A percentile compares a stretch with the other conserved stretches of the same genome.
Conservation (phyloP, 805 yeast species). For the Saturnispora halmiae region DNA sequence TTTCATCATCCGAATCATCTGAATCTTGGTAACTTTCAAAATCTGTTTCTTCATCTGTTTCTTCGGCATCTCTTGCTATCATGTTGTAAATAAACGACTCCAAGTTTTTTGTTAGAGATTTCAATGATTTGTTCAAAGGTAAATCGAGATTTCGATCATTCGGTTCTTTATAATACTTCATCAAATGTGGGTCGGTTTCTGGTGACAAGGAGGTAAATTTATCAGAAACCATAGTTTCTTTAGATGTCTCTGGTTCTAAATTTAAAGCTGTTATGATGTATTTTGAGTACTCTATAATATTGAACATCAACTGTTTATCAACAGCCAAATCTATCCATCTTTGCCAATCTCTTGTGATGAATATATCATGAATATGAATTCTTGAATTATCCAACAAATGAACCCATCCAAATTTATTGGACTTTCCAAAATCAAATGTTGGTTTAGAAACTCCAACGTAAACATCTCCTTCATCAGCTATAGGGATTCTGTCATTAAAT, state of each 20-base stretch:
- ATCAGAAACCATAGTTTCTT: not conserved
- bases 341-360: constrained; percentile 12
- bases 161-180: constrained; percentile 2
- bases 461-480: constrained; percentile 9
- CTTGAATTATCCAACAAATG: constrained; percentile 13
- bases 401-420: constrained; percentile 14
- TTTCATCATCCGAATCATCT: no score
- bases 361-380: constrained; percentile 28
- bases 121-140: not conserved
- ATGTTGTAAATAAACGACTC: constrained; percentile 1
- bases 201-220: constrained; percentile 3
- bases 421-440: constrained; percentile 1
- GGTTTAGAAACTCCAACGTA: constrained; percentile 12
- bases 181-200: constrained; percentile 7
- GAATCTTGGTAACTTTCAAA: no score
- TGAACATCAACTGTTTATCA: constrained; percentile 9
- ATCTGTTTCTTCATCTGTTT: not conserved
- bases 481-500: constrained; percentile 29
- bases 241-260: constrained; percentile 12
- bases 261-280: constrained; percentile 14
- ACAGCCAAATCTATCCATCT: constrained; percentile 10
- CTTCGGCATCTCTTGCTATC: not conserved
- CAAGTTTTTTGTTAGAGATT: not conserved
- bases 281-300: constrained; percentile 16
- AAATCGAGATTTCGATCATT: not conserved